Percentiles rank a stretch among this genome's conserved stretches.
Evolutionary conservation across 2,329 filamentous ascomycete genomes (phyloP).

Genomic region (Macrophomina phaseolina): DNA sequence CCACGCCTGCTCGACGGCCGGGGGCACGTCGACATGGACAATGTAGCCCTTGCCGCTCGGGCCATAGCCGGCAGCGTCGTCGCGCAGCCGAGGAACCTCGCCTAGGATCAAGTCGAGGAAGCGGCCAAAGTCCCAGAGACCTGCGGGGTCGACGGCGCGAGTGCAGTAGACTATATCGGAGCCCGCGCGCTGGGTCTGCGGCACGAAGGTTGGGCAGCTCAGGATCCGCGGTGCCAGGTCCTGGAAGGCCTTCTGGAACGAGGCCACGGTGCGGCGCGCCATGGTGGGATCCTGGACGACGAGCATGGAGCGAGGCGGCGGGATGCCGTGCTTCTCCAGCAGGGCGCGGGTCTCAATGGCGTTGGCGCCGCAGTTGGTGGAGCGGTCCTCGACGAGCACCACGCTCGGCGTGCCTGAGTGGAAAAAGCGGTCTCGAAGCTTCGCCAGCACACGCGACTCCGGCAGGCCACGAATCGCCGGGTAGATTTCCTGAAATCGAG

Average conservation of each 20-base stretch:
- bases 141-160: background rate
- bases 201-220: conserved; percentile 43
- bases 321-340: conserved; percentile 40
- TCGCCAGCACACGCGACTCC: conserved; percentile 48
- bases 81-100: conserved; percentile 51
- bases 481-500: conserved; percentile 36
- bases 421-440: conserved; percentile 43
- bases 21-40: conserved; percentile 50
- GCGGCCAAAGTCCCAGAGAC: conserved; percentile 46
- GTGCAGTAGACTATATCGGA: conserved; percentile 4
- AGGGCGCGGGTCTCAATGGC: conserved; percentile 45
- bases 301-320: conserved; percentile 36
- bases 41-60: conserved; percentile 53
- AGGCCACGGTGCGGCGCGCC: conserved; percentile 49
- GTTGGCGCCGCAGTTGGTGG: conserved; percentile 55
- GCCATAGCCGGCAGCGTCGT: conserved; percentile 52
- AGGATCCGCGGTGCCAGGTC: conserved; percentile 35
- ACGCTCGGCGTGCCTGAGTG: conserved; percentile 35
- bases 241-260: conserved; percentile 49
- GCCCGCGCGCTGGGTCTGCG: conserved; percentile 29
- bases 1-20: conserved; percentile 45
- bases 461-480: conserved; percentile 42
- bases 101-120: conserved; percentile 52
- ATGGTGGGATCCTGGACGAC: conserved; percentile 56
- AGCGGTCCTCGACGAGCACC: conserved; percentile 51